These are phyloP conservation scores for Dendrobium nobile DNA, from an alignment of 106 monocot species.

Conservation along the genomic window DNA sequence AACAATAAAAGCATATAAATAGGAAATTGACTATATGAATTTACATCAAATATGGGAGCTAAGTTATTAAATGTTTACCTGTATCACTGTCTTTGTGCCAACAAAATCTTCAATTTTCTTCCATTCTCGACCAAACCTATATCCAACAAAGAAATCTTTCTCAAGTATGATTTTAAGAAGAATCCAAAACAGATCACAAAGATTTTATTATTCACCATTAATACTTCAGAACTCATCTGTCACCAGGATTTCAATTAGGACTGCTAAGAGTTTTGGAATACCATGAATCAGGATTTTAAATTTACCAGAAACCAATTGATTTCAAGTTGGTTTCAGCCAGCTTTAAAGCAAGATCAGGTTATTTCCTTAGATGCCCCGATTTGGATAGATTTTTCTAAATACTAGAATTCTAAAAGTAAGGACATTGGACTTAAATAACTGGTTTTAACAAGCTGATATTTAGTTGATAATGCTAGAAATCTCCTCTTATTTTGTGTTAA, in stretches of 20 bases:
- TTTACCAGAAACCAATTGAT: neutral
- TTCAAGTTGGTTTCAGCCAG: neutral
- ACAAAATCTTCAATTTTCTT: conserved; percentile 46
- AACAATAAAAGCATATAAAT: neutral
- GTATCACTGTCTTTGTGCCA: conserved; percentile 45
- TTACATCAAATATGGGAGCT: neutral
- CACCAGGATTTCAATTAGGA: neutral
- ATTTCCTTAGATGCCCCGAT: neutral
- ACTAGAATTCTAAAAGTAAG: neutral
- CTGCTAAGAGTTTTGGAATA: neutral
- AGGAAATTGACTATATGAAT: neutral
- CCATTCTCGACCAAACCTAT: conserved; percentile 43
- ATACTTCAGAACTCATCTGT: neutral
- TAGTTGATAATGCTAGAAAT: neutral
- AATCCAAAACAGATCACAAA: neutral
- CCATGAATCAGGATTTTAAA: neutral
- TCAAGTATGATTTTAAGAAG: neutral
- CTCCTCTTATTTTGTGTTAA: neutral
- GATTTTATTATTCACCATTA: neutral
- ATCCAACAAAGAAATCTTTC: conserved; percentile 7
- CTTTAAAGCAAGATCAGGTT: neutral
- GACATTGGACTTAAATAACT: neutral
- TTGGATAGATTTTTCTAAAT: neutral
- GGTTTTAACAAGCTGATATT: neutral
- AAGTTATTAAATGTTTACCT: conserved; percentile 15